A percentile compares a stretch with the other conserved stretches of the same genome.
Evolutionary conservation across 2,329 filamentous ascomycete genomes (phyloP).

Genomic region (Endoconidiophora laricicola): DNA sequence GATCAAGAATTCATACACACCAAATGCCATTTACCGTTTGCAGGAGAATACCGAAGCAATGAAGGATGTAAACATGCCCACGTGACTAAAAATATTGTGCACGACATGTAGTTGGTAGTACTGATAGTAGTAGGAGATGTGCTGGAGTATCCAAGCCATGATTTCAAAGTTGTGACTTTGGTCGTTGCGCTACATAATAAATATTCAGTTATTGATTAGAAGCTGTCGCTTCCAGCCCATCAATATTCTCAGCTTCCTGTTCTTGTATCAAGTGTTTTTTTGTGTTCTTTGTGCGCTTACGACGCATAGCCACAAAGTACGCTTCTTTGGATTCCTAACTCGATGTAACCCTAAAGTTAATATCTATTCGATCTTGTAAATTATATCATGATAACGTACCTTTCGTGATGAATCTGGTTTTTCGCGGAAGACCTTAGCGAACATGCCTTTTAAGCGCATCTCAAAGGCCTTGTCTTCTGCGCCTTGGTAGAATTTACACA

Average conservation of each 20-base stretch:
- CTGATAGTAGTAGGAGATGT: neutral
- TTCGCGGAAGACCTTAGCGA: constrained; percentile 64
- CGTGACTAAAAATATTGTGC: too few relatives aligned
- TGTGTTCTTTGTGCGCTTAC: constrained; percentile 30
- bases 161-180: neutral
- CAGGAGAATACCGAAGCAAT: neutral
- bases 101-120: neutral
- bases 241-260: too few relatives aligned
- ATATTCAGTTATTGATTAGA: neutral
- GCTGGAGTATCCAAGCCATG: too few relatives aligned
- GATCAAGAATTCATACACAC: constrained; percentile 11
- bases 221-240: too few relatives aligned
- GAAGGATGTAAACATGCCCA: neutral
- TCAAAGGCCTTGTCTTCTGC: constrained; percentile 70
- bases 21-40: constrained; percentile 3
- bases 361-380: neutral
- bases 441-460: constrained; percentile 55
- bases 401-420: constrained; percentile 84
- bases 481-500: constrained; percentile 97
- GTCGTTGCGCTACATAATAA: neutral
- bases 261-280: neutral
- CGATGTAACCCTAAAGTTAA: constrained; percentile 5
- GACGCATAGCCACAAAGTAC: constrained; percentile 65
- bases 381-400: constrained; percentile 32
- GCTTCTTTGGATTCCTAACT: constrained; percentile 64